A percentile compares a stretch with the other conserved stretches of the same genome.
These are phyloP conservation scores for Leccinum obscurum DNA, from an alignment of 768 basidiomycete genomes.

Conservation along the genomic window DNA sequence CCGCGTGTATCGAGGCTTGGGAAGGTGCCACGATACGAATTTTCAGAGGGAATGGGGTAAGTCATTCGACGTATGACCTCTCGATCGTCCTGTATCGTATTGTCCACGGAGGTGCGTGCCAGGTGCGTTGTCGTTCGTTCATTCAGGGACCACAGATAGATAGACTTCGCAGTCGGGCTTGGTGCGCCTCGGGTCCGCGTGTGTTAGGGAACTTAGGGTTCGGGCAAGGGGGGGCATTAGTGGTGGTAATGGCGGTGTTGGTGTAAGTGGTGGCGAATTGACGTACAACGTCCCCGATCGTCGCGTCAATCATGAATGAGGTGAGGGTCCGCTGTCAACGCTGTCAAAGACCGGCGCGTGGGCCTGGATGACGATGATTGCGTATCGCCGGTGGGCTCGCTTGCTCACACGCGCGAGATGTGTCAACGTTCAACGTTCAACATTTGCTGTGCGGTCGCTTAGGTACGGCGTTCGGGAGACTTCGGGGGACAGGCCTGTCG, in stretches of 20 bases:
- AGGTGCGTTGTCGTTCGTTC: neutral
- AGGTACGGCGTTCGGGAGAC: neutral
- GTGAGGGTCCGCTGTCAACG: neutral
- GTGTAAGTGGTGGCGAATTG: neutral
- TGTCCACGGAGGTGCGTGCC: neutral
- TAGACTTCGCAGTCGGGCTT: neutral
- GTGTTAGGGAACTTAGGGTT: neutral
- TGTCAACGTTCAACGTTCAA: neutral
- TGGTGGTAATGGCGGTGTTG: neutral
- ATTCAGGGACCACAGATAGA: neutral
- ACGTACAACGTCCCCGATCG: neutral
- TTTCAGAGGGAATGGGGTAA: neutral
- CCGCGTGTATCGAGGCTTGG: neutral
- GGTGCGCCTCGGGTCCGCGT: slow-evolving; percentile 9
- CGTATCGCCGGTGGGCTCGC: neutral
- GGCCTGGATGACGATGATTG: neutral
- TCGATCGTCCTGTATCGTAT: neutral
- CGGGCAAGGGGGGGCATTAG: slow-evolving; percentile 2
- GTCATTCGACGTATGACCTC: neutral
- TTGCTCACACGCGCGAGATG: neutral
- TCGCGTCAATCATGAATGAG: neutral
- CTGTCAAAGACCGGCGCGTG: neutral
- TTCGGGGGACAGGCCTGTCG: neutral
- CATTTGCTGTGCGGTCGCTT: neutral
- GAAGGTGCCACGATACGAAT: neutral